Evolutionary conservation across 176 grass and related monocot genomes (phyloP).

Genomic region (Puccinellia tenuiflora): DNA sequence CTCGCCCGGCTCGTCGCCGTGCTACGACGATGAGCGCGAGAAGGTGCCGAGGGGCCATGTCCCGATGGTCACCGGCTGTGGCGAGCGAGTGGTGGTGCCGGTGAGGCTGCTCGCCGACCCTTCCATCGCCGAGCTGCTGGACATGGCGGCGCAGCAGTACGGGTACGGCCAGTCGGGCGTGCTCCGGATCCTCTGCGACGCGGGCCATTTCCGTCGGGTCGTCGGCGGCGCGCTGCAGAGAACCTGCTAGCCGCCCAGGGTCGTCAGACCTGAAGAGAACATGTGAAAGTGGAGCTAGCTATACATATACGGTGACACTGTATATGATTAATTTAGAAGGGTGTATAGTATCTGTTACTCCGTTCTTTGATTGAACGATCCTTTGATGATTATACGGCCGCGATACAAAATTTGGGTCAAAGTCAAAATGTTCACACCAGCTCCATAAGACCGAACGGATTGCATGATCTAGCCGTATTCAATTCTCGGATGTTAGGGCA

Average conservation of each 20-base stretch:
- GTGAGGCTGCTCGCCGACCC: constrained; percentile 41
- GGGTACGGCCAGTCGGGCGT: constrained; percentile 54
- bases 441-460: no score
- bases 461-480: no score
- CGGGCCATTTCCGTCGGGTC: constrained; percentile 15
- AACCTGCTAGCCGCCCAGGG: not conserved
- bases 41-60: constrained; percentile 27
- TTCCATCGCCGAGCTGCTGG: constrained; percentile 44
- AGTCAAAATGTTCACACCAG: no score
- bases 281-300: not conserved
- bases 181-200: constrained; percentile 53
- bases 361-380: not conserved
- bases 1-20: not conserved
- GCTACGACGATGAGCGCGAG: not conserved
- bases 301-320: not conserved
- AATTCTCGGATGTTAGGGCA: no score
- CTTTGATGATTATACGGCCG: not conserved
- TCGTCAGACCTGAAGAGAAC: not conserved
- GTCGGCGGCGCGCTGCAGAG: constrained; percentile 19
- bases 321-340: not conserved
- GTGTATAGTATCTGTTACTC: not conserved
- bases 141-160: constrained; percentile 45
- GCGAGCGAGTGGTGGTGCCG: constrained; percentile 54
- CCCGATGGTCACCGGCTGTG: constrained; percentile 34
- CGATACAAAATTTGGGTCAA: not conserved